Evolutionary conservation across 1,139 yeast species (phyloP), one percentile per base, ranked within the genome.

Genomic region (Yamadazyma spencermartinsiae): DNA sequence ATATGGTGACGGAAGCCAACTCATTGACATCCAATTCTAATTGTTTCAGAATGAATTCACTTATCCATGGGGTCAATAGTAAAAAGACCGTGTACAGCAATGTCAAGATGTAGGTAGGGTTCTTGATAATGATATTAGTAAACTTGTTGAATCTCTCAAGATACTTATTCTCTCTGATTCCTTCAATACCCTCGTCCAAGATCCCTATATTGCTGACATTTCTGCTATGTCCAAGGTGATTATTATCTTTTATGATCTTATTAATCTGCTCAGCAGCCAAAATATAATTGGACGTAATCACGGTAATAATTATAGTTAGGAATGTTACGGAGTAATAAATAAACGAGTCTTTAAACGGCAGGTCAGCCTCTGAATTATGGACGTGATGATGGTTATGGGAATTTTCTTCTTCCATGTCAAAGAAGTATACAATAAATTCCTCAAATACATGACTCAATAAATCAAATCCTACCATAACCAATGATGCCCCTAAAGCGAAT

Each of bases 381-480:
- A 76, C 72, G 51, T 79, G 85, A 43, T 78, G 82, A 38, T 55
- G 56, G 14, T 48, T 57, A 12, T 55, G 63, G 20, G 55, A 57
- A 9, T 52, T 58, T 7, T 68, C 72, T n/a, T 56, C 58, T 1
- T 60, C 65, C 25, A 65, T 80, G 3, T 63, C 63, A 4, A 68
- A 82, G 46, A 71, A 63, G 18, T 61, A 63, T 20, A 77, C 76
- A 31, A 86, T 77, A 34, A 79, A 58, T 48, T 86, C 95, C 58
- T 92, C 97, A 15, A 86, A 54, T 11, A 87, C 74, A 59, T 92
- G 98, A 39, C 95, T 86, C 37, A 87, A 67, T 40, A 92, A 69
- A 58, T 92, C 98, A 42, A 88, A 79, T 0, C 98, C 97, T 48
- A 90, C 95, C 77, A 90, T 92, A 16, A 90, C 72, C 44, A 92